A percentile compares a stretch with the other conserved stretches of the same genome.
phyloP scores from a whole-genome alignment of 2,329 filamentous ascomycete genomes.

The Fusarium sp. region DNA sequence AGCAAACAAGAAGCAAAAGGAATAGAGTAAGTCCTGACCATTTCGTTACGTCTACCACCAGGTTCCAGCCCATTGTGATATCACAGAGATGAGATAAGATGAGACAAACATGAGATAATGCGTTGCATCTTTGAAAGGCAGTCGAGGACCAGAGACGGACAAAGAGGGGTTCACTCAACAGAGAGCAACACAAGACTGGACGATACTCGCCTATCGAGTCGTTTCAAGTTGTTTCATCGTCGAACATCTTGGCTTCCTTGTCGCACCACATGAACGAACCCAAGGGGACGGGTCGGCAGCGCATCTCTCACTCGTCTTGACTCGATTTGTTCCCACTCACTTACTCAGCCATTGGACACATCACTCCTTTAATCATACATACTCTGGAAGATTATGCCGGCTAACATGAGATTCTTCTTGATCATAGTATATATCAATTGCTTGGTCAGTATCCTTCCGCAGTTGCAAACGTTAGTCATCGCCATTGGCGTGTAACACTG shows the following conservation, averaged over 20 bases:
- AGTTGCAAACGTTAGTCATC: not conserved
- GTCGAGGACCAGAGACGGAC: not conserved
- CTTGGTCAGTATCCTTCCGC: constrained; percentile 63
- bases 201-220: constrained; percentile 22
- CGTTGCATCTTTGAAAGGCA: not conserved
- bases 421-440: constrained; percentile 70
- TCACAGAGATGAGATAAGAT: constrained; percentile 25
- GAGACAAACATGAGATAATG: constrained; percentile 12
- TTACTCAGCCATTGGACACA: constrained; percentile 1
- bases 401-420: constrained; percentile 35
- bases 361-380: not conserved
- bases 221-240: not conserved
- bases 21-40: constrained; percentile 63
- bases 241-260: constrained; percentile 14
- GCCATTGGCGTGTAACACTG: not conserved
- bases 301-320: not conserved
- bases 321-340: constrained; percentile 1
- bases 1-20: constrained; percentile 71
- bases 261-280: constrained; percentile 30
- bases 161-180: constrained; percentile 2
- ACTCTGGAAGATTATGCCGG: constrained; percentile 8
- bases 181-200: constrained; percentile 1
- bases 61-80: not conserved
- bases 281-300: constrained; percentile 5
- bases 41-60: constrained; percentile 16